These are phyloP conservation scores for Colletotrichum orbiculare DNA, from an alignment of 2,329 filamentous ascomycete species.

Conservation along the genomic window DNA sequence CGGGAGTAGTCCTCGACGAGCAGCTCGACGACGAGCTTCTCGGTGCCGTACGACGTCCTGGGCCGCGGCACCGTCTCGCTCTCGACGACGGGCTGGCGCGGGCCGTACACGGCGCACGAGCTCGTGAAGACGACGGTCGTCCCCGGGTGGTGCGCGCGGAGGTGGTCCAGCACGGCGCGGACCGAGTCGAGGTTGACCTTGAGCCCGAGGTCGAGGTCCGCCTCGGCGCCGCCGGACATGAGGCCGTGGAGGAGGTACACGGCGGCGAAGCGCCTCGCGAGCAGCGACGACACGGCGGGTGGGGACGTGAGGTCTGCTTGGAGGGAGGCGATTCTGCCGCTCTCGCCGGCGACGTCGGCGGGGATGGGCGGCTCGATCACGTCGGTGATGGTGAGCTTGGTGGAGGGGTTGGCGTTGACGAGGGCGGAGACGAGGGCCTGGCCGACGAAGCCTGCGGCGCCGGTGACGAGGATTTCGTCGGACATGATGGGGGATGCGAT, in stretches of 20 bases:
- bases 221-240: constrained; percentile 72
- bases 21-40: constrained; percentile 71
- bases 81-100: constrained; percentile 48
- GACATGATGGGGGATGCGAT: constrained; percentile 6
- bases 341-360: constrained; percentile 44
- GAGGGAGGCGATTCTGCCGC: constrained; percentile 40
- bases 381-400: constrained; percentile 66
- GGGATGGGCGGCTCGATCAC: constrained; percentile 64
- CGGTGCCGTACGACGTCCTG: constrained; percentile 68
- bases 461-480: constrained; percentile 69
- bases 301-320: constrained; percentile 49
- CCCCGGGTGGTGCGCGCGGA: constrained; percentile 58
- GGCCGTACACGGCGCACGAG: constrained; percentile 70
- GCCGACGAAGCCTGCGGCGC: constrained; percentile 73
- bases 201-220: constrained; percentile 65
- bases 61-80: constrained; percentile 62
- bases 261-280: constrained; percentile 50
- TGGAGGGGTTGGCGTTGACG: constrained; percentile 50
- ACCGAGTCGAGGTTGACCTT: constrained; percentile 70
- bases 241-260: constrained; percentile 72
- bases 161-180: constrained; percentile 61
- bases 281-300: constrained; percentile 43
- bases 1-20: constrained; percentile 65
- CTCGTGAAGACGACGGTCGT: constrained; percentile 68
- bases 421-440: constrained; percentile 69